Percentiles rank a stretch among this genome's conserved stretches.
Conservation (phyloP, 2,329 filamentous ascomycete species). For the Ceratocystis smalleyi region DNA sequence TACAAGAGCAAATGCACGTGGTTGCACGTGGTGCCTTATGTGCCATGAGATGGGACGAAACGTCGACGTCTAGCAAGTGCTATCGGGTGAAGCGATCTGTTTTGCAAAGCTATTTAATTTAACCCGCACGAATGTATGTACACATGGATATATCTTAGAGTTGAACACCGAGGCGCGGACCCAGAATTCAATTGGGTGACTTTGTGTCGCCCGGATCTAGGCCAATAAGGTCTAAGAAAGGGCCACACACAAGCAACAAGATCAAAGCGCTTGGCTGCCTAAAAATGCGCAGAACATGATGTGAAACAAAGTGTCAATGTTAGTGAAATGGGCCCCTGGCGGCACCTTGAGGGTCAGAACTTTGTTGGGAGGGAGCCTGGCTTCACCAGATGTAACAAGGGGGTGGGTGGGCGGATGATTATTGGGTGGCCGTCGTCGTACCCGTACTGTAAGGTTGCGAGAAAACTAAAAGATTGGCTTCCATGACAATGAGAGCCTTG, state of each 20-base stretch:
- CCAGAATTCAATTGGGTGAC: neutral
- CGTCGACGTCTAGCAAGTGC: neutral
- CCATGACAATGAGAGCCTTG: neutral
- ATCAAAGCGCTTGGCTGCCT: constrained; percentile 2
- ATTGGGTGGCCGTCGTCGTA: neutral
- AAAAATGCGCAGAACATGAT: neutral
- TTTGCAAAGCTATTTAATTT: neutral
- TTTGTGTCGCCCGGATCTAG: neutral
- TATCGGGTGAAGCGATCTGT: neutral
- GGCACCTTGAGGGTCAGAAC: neutral
- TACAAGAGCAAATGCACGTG: neutral
- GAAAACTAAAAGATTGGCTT: neutral
- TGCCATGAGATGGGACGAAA: neutral
- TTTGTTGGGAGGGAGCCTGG: neutral
- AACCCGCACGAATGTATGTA: neutral
- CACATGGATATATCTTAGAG: neutral
- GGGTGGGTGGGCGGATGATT: no score
- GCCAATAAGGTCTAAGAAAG: neutral
- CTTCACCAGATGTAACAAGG: neutral
- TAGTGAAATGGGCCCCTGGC: neutral
- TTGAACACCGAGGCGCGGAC: neutral
- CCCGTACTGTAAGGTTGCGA: neutral
- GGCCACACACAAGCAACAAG: neutral
- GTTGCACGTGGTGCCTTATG: neutral
- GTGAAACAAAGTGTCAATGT: constrained; percentile 1